These are phyloP conservation scores for Neopestalotiopsis sp. DNA, from an alignment of 2,329 filamentous ascomycete genomes.

Conservation along the genomic window DNA sequence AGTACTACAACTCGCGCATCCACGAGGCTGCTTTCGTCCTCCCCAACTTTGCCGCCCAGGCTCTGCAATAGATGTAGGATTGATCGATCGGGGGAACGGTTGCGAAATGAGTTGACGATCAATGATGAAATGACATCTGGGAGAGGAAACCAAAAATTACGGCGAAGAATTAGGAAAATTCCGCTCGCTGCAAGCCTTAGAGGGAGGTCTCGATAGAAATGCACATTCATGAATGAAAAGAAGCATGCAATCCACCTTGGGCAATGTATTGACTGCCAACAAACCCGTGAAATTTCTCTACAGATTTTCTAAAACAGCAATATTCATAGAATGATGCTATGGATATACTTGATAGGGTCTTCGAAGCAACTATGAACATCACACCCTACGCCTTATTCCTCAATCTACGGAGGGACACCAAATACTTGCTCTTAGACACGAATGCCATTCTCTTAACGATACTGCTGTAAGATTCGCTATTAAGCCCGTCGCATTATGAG, in stretches of 20 bases:
- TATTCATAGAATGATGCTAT: too few relatives aligned
- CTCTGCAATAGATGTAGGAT: constrained; percentile 55
- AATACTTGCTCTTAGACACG: too few relatives aligned
- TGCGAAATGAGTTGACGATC: constrained; percentile 5
- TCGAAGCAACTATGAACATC: too few relatives aligned
- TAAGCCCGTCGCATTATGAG: too few relatives aligned
- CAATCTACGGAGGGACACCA: too few relatives aligned
- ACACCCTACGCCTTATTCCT: too few relatives aligned
- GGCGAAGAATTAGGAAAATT: background rate
- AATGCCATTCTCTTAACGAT: too few relatives aligned
- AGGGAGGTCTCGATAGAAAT: background rate
- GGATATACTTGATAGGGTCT: too few relatives aligned
- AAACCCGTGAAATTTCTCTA: too few relatives aligned
- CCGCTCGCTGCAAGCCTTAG: background rate
- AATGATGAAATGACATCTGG: constrained; percentile 12
- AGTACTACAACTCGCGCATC: constrained; percentile 97
- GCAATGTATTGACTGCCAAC: background rate
- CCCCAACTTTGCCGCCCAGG: constrained; percentile 90
- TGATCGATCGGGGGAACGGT: background rate
- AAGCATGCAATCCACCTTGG: background rate
- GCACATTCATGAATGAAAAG: background rate
- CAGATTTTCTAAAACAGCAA: too few relatives aligned
- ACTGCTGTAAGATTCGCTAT: too few relatives aligned
- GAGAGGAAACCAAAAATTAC: constrained; percentile 5
- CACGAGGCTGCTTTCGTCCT: constrained; percentile 94